Conservation (phyloP, 768 basidiomycete genomes). For the Hypsizygus marmoreus region DNA sequence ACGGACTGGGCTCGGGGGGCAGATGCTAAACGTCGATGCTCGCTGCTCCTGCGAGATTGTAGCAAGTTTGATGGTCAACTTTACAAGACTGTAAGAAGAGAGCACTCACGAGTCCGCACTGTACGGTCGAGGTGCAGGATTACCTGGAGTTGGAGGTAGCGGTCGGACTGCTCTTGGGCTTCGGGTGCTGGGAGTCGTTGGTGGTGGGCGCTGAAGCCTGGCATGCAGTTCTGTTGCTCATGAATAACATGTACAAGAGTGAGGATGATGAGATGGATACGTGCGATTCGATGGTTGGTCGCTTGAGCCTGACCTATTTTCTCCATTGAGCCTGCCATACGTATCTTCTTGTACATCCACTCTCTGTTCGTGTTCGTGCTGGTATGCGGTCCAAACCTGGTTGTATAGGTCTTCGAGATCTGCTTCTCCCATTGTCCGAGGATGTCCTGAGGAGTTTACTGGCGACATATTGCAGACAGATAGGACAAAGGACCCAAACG, state of each 20-base stretch:
- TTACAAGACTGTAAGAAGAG: not conserved
- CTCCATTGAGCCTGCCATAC: slow-evolving; percentile 2
- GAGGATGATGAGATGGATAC: slow-evolving; percentile 3
- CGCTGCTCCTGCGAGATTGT: slow-evolving; percentile 1
- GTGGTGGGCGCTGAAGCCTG: slow-evolving; percentile 14
- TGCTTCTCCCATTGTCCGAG: slow-evolving; percentile 42
- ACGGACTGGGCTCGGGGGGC: slow-evolving; percentile 9
- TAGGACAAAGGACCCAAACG: not conserved
- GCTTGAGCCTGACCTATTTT: not conserved
- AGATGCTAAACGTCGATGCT: slow-evolving; percentile 11
- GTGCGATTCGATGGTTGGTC: slow-evolving; percentile 11
- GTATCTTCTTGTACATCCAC: slow-evolving; percentile 3
- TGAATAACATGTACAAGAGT: not conserved
- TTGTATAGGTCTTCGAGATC: slow-evolving; percentile 61
- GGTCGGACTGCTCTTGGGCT: slow-evolving; percentile 20
- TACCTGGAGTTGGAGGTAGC: slow-evolving; percentile 26
- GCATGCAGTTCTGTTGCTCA: slow-evolving; percentile 6
- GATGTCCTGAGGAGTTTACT: slow-evolving; percentile 8
- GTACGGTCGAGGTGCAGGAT: slow-evolving; percentile 7
- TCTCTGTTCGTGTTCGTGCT: slow-evolving; percentile 29
- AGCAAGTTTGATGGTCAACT: not conserved
- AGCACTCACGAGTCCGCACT: slow-evolving; percentile 15
- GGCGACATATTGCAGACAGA: slow-evolving; percentile 7
- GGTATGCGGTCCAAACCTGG: slow-evolving; percentile 57
- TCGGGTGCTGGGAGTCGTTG: slow-evolving; percentile 14